A percentile compares a stretch with the other conserved stretches of the same genome.
Evolutionary conservation across 495 filamentous ascomycete species (phyloP).

Genomic region (Xylaria acuta): DNA sequence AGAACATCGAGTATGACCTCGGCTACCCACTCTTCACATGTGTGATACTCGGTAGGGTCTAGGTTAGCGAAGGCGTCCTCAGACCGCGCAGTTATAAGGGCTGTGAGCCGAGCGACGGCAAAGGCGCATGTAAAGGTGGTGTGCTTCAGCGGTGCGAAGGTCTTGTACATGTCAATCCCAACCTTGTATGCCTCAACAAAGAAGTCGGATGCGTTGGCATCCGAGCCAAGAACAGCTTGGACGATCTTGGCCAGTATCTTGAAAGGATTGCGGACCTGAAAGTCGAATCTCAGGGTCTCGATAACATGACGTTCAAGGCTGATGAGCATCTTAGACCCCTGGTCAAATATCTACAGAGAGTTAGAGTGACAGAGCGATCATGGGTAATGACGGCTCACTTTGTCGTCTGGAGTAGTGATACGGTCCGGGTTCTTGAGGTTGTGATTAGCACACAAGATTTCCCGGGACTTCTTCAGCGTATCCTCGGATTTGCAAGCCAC

Average conservation of each 20-base stretch:
- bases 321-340: constrained; percentile 75
- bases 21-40: constrained; percentile 72
- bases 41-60: constrained; percentile 58
- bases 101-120: constrained; percentile 80
- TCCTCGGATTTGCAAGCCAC: constrained; percentile 97
- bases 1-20: constrained; percentile 86
- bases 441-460: constrained; percentile 88
- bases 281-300: constrained; percentile 93
- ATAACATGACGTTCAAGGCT: constrained; percentile 92
- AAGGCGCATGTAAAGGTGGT: constrained; percentile 79
- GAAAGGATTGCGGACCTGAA: constrained; percentile 87
- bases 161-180: constrained; percentile 87
- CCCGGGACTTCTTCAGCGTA: constrained; percentile 93
- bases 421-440: constrained; percentile 81
- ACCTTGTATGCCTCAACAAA: constrained; percentile 76
- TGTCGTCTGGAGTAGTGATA: constrained; percentile 80
- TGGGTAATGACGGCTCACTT: constrained; percentile 55
- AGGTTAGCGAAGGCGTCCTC: constrained; percentile 48
- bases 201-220: constrained; percentile 51
- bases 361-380: constrained; percentile 19
- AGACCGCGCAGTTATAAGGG: constrained; percentile 63
- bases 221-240: constrained; percentile 53
- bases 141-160: constrained; percentile 89
- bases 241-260: constrained; percentile 79
- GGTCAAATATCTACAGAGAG: constrained; percentile 72